Evolutionary conservation across 1,139 yeast species (phyloP).

Genomic region (Taphrina wiesneri): DNA sequence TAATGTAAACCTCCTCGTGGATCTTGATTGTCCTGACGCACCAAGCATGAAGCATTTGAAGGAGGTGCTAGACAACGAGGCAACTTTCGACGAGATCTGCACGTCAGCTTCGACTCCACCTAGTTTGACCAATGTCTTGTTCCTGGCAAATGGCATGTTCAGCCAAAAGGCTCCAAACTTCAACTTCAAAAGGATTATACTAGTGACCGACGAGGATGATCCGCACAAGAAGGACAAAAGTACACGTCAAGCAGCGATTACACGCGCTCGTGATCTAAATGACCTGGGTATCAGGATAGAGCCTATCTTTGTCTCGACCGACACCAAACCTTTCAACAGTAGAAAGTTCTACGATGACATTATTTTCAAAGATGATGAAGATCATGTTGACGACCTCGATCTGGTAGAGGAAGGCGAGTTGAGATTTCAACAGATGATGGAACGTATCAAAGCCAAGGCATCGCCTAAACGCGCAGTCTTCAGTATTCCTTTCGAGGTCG

Average conservation of each 20-base stretch:
- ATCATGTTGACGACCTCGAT: conserved; percentile 44
- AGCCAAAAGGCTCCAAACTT: conserved; percentile 37
- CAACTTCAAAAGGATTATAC: conserved; percentile 48
- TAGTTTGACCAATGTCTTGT: conserved; percentile 43
- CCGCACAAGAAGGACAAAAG: conserved; percentile 51
- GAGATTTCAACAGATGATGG: conserved; percentile 50
- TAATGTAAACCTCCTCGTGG: conserved; percentile 41
- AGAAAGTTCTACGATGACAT: conserved; percentile 44
- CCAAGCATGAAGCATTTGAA: conserved; percentile 42
- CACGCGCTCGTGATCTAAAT: conserved; percentile 61
- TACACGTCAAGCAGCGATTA: conserved; percentile 53
- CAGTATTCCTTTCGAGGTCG: conserved; percentile 58
- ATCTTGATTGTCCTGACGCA: conserved; percentile 45
- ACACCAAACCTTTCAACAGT: conserved; percentile 52
- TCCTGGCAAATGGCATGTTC: conserved; percentile 43
- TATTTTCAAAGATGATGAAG: conserved; percentile 34
- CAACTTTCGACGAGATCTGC: conserved; percentile 35
- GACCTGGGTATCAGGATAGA: conserved; percentile 56
- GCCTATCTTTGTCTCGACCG: conserved; percentile 62
- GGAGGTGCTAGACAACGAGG: conserved; percentile 40
- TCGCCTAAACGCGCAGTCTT: conserved; percentile 66
- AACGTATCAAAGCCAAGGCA: conserved; percentile 57
- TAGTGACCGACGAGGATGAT: conserved; percentile 62
- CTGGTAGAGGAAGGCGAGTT: conserved; percentile 30
- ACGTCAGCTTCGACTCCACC: conserved; percentile 36